These are phyloP conservation scores for Fusarium sororula DNA, from an alignment of 2,329 filamentous ascomycete genomes.

Conservation along the genomic window DNA sequence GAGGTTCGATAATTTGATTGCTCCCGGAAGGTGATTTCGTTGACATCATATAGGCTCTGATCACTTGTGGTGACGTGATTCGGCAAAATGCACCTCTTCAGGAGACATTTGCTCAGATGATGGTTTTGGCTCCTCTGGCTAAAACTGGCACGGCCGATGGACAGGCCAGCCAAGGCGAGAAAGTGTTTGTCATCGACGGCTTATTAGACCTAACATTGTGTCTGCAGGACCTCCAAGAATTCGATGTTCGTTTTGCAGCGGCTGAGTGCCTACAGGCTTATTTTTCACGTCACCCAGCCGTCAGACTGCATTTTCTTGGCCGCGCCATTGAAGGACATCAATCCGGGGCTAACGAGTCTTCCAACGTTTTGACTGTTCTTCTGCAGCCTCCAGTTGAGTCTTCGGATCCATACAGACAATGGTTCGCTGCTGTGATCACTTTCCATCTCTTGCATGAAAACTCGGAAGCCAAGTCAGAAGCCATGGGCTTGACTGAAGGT, in stretches of 20 bases:
- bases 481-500: slow-evolving; percentile 87
- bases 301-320: slow-evolving; percentile 84
- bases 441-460: slow-evolving; percentile 88
- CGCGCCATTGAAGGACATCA: slow-evolving; percentile 89
- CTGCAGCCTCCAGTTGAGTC: slow-evolving; percentile 71
- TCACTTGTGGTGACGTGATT: slow-evolving; percentile 89
- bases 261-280: slow-evolving; percentile 95
- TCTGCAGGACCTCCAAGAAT: slow-evolving; percentile 70
- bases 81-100: slow-evolving; percentile 82
- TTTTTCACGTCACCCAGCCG: slow-evolving; percentile 81
- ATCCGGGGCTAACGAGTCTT: slow-evolving; percentile 79
- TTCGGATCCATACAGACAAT: slow-evolving; percentile 84
- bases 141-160: slow-evolving; percentile 47
- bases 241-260: slow-evolving; percentile 84
- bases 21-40: background rate
- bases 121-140: slow-evolving; percentile 71
- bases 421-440: slow-evolving; percentile 88
- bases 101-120: slow-evolving; percentile 87
- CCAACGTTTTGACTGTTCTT: slow-evolving; percentile 88
- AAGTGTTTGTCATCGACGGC: slow-evolving; percentile 92
- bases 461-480: slow-evolving; percentile 77
- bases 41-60: slow-evolving; percentile 68
- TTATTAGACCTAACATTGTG: slow-evolving; percentile 84
- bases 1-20: slow-evolving; percentile 63
- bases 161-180: slow-evolving; percentile 61